phyloP scores from a whole-genome alignment of 2,329 filamentous ascomycete genomes.

The Alternaria conjuncta region DNA sequence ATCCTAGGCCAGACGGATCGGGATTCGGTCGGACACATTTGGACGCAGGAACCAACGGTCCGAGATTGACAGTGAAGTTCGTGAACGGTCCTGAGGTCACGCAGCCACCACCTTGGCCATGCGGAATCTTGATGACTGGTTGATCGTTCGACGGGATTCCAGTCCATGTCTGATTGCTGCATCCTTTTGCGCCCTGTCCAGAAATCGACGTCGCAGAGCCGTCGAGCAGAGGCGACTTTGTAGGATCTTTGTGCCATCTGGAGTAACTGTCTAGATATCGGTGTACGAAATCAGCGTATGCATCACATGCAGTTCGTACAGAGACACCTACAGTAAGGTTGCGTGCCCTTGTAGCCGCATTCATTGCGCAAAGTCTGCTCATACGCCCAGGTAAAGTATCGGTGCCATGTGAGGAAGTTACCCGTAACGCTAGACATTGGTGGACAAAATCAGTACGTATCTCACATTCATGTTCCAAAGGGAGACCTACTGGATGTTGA shows the following conservation, averaged over 20 bases:
- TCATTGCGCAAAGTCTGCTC: conserved; percentile 35
- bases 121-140: conserved; percentile 48
- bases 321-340: conserved; percentile 13
- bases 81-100: conserved; percentile 59
- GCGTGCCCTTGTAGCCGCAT: conserved; percentile 34
- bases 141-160: conserved; percentile 27
- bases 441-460: background rate
- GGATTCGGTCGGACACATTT: conserved; percentile 36
- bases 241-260: conserved; percentile 28
- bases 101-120: conserved; percentile 62
- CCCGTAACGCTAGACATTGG: conserved; percentile 19
- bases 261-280: conserved; percentile 24
- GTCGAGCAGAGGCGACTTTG: conserved; percentile 60
- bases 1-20: conserved; percentile 34
- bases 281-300: background rate
- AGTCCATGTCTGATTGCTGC: conserved; percentile 26
- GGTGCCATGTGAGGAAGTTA: conserved; percentile 34
- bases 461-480: background rate
- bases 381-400: conserved; percentile 33
- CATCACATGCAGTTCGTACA: background rate
- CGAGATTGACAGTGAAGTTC: conserved; percentile 52
- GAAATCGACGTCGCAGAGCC: conserved; percentile 56
- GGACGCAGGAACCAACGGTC: conserved; percentile 52
- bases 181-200: conserved; percentile 52
- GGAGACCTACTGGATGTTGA: conserved; percentile 19